Conservation (phyloP, 306 rosid genomes). For the Arachis hypogaea region DNA sequence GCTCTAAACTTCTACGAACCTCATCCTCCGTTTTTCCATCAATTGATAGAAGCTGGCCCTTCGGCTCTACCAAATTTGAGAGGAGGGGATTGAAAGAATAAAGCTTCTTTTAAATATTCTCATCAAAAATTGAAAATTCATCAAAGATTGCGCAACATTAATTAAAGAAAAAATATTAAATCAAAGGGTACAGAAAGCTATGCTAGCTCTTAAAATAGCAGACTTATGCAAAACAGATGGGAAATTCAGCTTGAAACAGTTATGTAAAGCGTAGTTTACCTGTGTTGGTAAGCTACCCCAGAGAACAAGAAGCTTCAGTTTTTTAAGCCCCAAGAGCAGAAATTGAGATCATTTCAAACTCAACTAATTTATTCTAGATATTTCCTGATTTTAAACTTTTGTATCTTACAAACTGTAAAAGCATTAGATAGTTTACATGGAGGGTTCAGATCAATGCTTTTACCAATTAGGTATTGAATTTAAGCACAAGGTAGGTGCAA, state of each 20-base stretch:
- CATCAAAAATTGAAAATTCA: constrained; percentile 32
- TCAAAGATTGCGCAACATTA: constrained; percentile 14
- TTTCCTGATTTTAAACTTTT: constrained; percentile 17
- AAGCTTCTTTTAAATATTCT: constrained; percentile 18
- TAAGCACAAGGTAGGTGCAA: too few species aligned
- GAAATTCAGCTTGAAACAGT: constrained; percentile 23
- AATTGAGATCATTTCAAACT: constrained; percentile 25
- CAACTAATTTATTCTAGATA: constrained; percentile 26
- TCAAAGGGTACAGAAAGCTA: neutral
- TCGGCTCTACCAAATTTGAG: constrained; percentile 69
- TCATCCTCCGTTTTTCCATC: constrained; percentile 95
- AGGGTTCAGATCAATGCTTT: constrained; percentile 17
- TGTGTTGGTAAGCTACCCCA: constrained; percentile 23
- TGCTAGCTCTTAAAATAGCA: constrained; percentile 11
- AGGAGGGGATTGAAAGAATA: constrained; percentile 25
- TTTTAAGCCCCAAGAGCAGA: constrained; percentile 6
- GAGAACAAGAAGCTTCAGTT: constrained; percentile 29
- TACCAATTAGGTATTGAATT: neutral
- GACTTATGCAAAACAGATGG: constrained; percentile 9
- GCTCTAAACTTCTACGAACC: constrained; percentile 82
- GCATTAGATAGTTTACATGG: constrained; percentile 8
- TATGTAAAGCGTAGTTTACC: neutral
- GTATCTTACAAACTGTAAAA: constrained; percentile 1
- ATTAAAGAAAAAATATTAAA: constrained; percentile 22
- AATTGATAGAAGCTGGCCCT: constrained; percentile 91